Evolutionary conservation across 1,284 basidiomycete species (phyloP).

Genomic region (Thecaphora frezii): DNA sequence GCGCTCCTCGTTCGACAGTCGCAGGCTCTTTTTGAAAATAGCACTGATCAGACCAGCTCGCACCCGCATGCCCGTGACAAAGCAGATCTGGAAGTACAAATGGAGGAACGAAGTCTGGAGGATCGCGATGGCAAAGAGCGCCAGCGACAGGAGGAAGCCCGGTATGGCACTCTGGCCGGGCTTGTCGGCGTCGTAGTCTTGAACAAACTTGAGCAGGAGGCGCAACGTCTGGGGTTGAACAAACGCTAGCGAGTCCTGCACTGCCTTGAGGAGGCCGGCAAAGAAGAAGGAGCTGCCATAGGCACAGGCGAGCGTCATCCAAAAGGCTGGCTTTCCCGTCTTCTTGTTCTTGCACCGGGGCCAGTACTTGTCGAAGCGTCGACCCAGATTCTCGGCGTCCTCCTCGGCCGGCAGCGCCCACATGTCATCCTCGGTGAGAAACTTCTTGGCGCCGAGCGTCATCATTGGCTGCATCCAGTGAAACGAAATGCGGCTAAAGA

Average conservation of each 20-base stretch:
- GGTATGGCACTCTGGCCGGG: slow-evolving; percentile 19
- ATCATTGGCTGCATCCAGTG: slow-evolving; percentile 77
- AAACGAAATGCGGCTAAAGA: slow-evolving; percentile 66
- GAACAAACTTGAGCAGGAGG: slow-evolving; percentile 46
- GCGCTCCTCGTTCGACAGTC: slow-evolving; percentile 61
- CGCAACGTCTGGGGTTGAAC: slow-evolving; percentile 52
- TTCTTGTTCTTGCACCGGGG: slow-evolving; percentile 68
- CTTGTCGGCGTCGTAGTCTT: slow-evolving; percentile 28
- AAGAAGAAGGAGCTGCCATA: slow-evolving; percentile 82
- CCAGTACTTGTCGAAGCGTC: slow-evolving; percentile 69
- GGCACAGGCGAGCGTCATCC: slow-evolving; percentile 75
- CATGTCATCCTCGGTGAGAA: slow-evolving; percentile 79
- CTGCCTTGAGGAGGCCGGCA: slow-evolving; percentile 69
- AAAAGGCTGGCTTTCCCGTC: slow-evolving; percentile 56
- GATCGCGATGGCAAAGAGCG: slow-evolving; percentile 71
- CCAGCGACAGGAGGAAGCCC: slow-evolving; percentile 51
- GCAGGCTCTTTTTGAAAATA: slow-evolving; percentile 65
- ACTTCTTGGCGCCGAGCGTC: slow-evolving; percentile 70
- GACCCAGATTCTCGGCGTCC: slow-evolving; percentile 67
- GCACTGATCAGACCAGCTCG: slow-evolving; percentile 64
- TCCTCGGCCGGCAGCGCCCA: slow-evolving; percentile 70
- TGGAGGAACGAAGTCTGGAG: slow-evolving; percentile 71
- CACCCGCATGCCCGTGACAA: slow-evolving; percentile 60
- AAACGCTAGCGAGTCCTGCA: slow-evolving; percentile 54
- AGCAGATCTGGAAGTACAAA: slow-evolving; percentile 69